A percentile compares a stretch with the other conserved stretches of the same genome.
Conservation (phyloP, 768 basidiomycete genomes). For the Lyophyllum decastes region DNA sequence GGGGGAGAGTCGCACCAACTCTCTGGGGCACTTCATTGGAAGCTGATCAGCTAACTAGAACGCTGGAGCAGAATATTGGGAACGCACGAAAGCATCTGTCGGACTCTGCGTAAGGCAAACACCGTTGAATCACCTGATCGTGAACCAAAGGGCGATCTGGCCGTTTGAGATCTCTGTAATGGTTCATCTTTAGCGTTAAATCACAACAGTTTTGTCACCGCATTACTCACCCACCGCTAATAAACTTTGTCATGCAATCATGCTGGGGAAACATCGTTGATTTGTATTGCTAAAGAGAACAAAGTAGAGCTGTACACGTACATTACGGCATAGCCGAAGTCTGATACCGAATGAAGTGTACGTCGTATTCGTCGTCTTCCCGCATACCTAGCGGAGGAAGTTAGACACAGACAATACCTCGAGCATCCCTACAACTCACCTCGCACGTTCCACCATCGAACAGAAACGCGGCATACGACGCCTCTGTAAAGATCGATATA, state of each 20-base stretch:
- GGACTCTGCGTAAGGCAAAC: conserved; percentile 8
- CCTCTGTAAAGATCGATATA: conserved; percentile 45
- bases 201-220: neutral
- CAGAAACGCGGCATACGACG: conserved; percentile 63
- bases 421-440: conserved; percentile 31
- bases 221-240: conserved; percentile 3
- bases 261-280: neutral
- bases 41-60: neutral
- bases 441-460: conserved; percentile 61
- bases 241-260: neutral
- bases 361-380: conserved; percentile 30
- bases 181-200: neutral
- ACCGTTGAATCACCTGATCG: neutral
- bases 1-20: neutral
- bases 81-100: conserved; percentile 6
- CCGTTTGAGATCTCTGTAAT: neutral
- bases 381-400: conserved; percentile 37
- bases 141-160: neutral
- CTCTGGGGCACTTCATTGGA: neutral
- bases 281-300: neutral
- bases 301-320: conserved; percentile 10
- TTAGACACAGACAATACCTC: neutral
- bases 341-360: conserved; percentile 51
- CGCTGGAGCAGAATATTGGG: neutral
- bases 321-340: conserved; percentile 44